Evolutionary conservation across 2,329 filamentous ascomycete genomes (phyloP).

Genomic region (Colletotrichum musicola): DNA sequence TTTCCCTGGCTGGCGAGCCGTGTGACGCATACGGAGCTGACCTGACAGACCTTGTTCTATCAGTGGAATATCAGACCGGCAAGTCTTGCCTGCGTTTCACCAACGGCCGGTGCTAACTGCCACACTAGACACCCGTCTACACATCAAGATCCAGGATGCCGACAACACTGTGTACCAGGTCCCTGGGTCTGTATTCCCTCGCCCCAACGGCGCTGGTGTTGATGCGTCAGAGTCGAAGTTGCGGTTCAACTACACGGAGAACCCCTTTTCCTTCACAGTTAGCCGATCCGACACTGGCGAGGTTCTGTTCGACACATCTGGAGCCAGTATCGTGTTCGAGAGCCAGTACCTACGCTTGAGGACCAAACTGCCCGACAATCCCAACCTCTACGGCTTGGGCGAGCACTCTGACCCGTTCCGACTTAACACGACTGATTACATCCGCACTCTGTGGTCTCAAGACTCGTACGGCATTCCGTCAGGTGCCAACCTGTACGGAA

Average conservation of each 20-base stretch:
- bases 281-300: constrained; percentile 54
- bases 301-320: constrained; percentile 78
- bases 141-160: constrained; percentile 80
- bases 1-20: constrained; percentile 42
- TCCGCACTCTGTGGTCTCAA: constrained; percentile 76
- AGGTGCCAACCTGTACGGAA: constrained; percentile 77
- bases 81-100: not conserved
- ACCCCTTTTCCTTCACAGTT: constrained; percentile 78
- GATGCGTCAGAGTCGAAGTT: constrained; percentile 55
- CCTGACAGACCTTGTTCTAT: constrained; percentile 44
- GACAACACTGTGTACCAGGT: constrained; percentile 80
- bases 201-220: constrained; percentile 59
- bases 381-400: constrained; percentile 82
- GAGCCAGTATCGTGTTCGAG: constrained; percentile 77
- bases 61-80: constrained; percentile 50
- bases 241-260: constrained; percentile 55
- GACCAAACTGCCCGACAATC: constrained; percentile 75
- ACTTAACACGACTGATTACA: constrained; percentile 77
- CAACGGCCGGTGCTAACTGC: not conserved
- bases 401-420: constrained; percentile 81
- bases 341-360: constrained; percentile 81
- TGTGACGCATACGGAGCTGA: constrained; percentile 45
- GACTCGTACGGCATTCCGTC: constrained; percentile 73
- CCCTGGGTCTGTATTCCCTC: constrained; percentile 75
- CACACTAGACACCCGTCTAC: constrained; percentile 71